Conservation (phyloP, 176 grass and related monocot genomes). For the Aegilops sharonensis region DNA sequence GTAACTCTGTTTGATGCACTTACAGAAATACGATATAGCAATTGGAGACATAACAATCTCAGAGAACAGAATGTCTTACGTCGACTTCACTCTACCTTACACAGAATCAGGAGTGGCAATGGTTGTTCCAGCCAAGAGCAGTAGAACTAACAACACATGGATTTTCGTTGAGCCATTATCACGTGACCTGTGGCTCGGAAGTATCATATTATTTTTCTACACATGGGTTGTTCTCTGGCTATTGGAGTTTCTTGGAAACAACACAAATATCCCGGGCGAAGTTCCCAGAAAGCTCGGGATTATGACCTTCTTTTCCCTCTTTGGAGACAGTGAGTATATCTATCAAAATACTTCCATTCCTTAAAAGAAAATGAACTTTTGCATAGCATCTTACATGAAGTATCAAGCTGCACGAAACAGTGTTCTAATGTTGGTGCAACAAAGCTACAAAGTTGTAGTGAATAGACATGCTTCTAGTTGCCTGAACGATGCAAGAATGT, state of each 20-base stretch:
- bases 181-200: slow-evolving; percentile 34
- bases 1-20: not conserved
- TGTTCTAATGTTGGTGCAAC: not conserved
- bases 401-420: not conserved
- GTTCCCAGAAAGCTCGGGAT: slow-evolving; percentile 6
- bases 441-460: not conserved
- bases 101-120: slow-evolving; percentile 35
- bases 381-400: not conserved
- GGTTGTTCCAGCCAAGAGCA: slow-evolving; percentile 35
- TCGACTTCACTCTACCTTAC: slow-evolving; percentile 54
- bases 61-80: slow-evolving; percentile 10
- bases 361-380: not conserved
- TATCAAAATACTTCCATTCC: not conserved
- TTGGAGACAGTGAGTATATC: slow-evolving; percentile 17
- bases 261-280: not conserved
- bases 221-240: slow-evolving; percentile 37
- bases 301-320: slow-evolving; percentile 10
- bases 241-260: slow-evolving; percentile 47
- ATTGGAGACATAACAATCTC: slow-evolving; percentile 51
- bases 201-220: slow-evolving; percentile 32
- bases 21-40: slow-evolving; percentile 47
- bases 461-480: not conserved
- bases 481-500: too few species aligned
- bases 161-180: slow-evolving; percentile 49
- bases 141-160: slow-evolving; percentile 29